Evolutionary conservation across 176 grass and related monocot genomes (phyloP), one percentile per base, ranked within the genome.

Genomic region (Alloteropsis semialata): DNA sequence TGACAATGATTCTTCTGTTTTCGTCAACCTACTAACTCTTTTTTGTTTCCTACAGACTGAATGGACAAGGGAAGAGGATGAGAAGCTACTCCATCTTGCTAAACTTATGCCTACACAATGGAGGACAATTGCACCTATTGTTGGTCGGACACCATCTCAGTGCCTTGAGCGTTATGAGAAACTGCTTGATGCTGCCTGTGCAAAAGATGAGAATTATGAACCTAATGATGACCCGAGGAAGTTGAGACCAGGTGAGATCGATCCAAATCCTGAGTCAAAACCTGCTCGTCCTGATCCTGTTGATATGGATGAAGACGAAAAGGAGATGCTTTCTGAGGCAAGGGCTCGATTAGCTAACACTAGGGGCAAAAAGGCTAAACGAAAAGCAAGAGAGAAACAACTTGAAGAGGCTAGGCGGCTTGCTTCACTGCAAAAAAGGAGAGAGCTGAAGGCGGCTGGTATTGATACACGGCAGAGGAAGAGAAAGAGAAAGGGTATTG

Each of bases 71-170:
- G 94, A 97, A 90, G 94, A 97, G 74, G 94, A 97, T 79, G 94
- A 97, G 71, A 97, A 97, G 49, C 73, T 97, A 57, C 90, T 97
- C 16, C 92, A 97, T 90, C 94, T 97, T 88, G 94, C 94, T 34
- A 97, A 97, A 86, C 94, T 97, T 55, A 97, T 97, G 94, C 94
- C 94, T 59, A 94, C 94, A 24, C 94, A 97, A 24, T 97, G 94
- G 94, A 93, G 94, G 58, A 97, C 94, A 37, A 97, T 97, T 89
- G 94, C 94, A 68, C 94, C 94, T 65, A 97, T 97, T 85, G 95
- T 97, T 27, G 95, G 95, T 29, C 87, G 95, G 19, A 94, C 95
- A n/a, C 95, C 95, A 71, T 94, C 92, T 59, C 95, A 97, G 54
- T 97, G 95, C 51, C 89, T 97, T 73, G 95, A 97, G 68, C 89